Conservation (phyloP, 768 basidiomycete genomes). For the Brasilioporus rufonigricans region DNA sequence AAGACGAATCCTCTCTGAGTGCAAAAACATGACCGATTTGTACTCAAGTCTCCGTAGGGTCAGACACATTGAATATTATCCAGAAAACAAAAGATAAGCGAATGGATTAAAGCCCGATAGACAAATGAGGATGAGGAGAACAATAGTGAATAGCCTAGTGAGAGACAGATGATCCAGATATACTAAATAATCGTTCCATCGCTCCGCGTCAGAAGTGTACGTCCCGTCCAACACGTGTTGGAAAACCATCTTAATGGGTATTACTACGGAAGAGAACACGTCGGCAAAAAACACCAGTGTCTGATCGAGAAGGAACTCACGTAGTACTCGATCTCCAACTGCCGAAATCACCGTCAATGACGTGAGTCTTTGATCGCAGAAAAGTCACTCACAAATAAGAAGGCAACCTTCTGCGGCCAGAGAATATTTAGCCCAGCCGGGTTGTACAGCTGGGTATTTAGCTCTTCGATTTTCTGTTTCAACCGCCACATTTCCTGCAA, state of each 20-base stretch:
- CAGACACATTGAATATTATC: conserved; percentile 7
- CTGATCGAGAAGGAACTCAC: conserved; percentile 42
- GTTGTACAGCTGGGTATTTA: conserved; percentile 78
- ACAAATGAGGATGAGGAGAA: conserved; percentile 3
- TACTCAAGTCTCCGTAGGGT: background rate
- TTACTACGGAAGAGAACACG: conserved; percentile 14
- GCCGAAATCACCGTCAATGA: conserved; percentile 2
- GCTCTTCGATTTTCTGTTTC: conserved; percentile 55
- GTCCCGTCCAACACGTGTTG: background rate
- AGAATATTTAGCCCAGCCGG: conserved; percentile 84
- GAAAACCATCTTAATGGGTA: conserved; percentile 10
- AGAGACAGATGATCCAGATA: conserved; percentile 7
- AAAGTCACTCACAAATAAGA: conserved; percentile 77
- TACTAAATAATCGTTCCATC: conserved; percentile 16
- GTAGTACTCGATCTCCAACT: conserved; percentile 97
- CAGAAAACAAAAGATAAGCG: background rate
- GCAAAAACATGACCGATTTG: background rate
- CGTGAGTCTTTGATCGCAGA: background rate
- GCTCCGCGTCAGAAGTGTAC: background rate
- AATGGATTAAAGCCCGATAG: background rate
- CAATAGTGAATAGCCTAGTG: conserved; percentile 5
- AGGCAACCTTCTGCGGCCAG: conserved; percentile 82
- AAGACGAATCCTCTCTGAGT: no score
- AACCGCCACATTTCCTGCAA: conserved; percentile 76
- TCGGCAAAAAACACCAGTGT: background rate